Conservation (phyloP, 805 yeast species). For the Jamesozyma spencerorum region DNA sequence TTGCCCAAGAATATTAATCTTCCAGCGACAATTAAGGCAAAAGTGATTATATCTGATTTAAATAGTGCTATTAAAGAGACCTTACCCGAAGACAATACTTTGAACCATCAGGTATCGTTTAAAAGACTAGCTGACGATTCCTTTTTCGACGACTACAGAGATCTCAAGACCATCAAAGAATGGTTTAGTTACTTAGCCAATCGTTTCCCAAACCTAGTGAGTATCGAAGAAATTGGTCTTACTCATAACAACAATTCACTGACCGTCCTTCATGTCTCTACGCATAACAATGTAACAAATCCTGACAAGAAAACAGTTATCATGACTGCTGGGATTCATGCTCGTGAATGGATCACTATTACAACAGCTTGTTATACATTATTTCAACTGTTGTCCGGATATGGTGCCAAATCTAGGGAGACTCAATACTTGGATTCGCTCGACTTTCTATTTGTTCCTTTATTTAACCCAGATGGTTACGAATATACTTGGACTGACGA, state of each 20-base stretch:
- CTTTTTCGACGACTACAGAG: slow-evolving; percentile 64
- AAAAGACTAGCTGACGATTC: slow-evolving; percentile 29
- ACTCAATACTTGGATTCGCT: slow-evolving; percentile 43
- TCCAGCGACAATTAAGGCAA: slow-evolving; percentile 12
- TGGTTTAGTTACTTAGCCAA: slow-evolving; percentile 59
- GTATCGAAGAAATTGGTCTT: slow-evolving; percentile 58
- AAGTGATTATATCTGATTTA: slow-evolving; percentile 46
- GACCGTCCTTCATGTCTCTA: slow-evolving; percentile 55
- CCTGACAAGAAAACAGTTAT: slow-evolving; percentile 55
- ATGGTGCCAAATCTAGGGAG: slow-evolving; percentile 35
- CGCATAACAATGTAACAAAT: slow-evolving; percentile 33
- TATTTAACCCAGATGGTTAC: slow-evolving; percentile 87
- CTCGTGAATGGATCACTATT: slow-evolving; percentile 82
- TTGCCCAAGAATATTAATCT: slow-evolving; percentile 11
- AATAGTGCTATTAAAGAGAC: slow-evolving; percentile 50
- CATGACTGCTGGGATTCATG: slow-evolving; percentile 78
- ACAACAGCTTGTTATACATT: slow-evolving; percentile 56
- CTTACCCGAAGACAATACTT: slow-evolving; percentile 30
- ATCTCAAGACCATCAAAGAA: slow-evolving; percentile 55
- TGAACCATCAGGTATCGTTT: background rate
- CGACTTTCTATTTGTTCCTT: slow-evolving; percentile 73
- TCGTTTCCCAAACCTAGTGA: slow-evolving; percentile 56
- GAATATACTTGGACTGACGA: slow-evolving; percentile 72
- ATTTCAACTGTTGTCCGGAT: slow-evolving; percentile 39
- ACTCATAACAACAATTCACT: slow-evolving; percentile 68